Base-by-base conservation (phyloP, 306 rosid species). In the Quercus berberidifolia region DNA sequence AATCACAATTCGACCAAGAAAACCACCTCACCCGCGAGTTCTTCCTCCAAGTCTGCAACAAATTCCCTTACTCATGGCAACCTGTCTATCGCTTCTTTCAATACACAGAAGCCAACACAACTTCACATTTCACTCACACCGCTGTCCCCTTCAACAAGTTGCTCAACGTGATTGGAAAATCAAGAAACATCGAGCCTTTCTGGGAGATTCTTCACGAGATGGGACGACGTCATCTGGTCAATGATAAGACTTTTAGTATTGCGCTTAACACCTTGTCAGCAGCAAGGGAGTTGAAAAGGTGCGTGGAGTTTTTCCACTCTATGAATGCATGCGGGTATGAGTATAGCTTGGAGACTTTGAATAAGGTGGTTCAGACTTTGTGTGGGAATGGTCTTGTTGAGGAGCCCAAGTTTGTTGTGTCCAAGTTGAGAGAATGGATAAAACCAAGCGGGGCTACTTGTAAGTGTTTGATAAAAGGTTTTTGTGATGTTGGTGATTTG, bases 241-340 rank as follows among this genome's bases (percentile, higher is more conserved):
- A 82, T 8, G 85, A 78, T 35, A 86, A 28, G 76, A 94, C 92
- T 17, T 91, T 88, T 12, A 52, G 82, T 1, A 83, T 91, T 30
- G 94, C 88, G 0, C 14, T 90, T 41, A 88, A 3, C 84, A 88
- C 91, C 1, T 26, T 94, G 12, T 97, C 97, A 3, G 65, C 70
- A 23, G 90, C 86, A 0, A 82, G 97, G 43, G 94, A 92, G 80
- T 63, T 91, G 76, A 94, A 89, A 60, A 94, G 90, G 57, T 91
- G 97, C 5, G 91, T 92, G 13, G 92, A 86, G 81, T 73, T 92
- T 18, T 94, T 91, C 77, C 93, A 91, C 59, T 80, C 84, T 84
- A 92, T 92, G 98, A 81, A 86, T 72, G 84, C 60, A 2, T 81
- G 80, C 68, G 93, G 91, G 6, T 81, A 70, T 69, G 88, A 19